Conservation (phyloP, 1,139 yeast genomes). For the Blastobotrys buckinghamii region DNA sequence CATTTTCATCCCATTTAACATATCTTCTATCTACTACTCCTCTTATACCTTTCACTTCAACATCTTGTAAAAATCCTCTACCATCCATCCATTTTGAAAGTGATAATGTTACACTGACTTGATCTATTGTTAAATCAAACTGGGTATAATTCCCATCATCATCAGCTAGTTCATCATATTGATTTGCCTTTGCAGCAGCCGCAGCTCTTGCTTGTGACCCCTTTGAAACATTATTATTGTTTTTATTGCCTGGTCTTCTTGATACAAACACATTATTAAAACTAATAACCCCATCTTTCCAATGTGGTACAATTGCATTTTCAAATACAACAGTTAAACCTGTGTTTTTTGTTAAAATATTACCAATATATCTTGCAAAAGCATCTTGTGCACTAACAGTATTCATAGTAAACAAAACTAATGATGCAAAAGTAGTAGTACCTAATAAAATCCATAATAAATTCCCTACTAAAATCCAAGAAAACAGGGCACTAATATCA, state of each 20-base stretch:
- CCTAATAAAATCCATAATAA: conserved; percentile 71
- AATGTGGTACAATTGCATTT: conserved; percentile 89
- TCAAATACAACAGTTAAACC: conserved; percentile 88
- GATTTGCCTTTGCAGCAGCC: conserved; percentile 32
- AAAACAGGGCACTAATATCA: conserved; percentile 80
- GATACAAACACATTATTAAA: conserved; percentile 84
- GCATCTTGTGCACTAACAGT: conserved; percentile 88
- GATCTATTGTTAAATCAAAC: conserved; percentile 84
- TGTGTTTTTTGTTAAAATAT: conserved; percentile 74
- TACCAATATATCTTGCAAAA: conserved; percentile 77
- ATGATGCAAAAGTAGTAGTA: conserved; percentile 83
- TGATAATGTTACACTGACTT: conserved; percentile 73
- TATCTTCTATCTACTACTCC: conserved; percentile 91
- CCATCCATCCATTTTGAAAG: conserved; percentile 88
- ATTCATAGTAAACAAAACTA: conserved; percentile 70
- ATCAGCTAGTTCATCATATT: conserved; percentile 23
- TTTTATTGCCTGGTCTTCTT: conserved; percentile 52
- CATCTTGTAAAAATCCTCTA: conserved; percentile 74
- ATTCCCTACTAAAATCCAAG: conserved; percentile 89
- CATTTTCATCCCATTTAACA: conserved; percentile 75
- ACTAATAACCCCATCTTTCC: conserved; percentile 83
- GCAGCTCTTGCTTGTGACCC: conserved; percentile 72
- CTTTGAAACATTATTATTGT: conserved; percentile 39
- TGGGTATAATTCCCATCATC: conserved; percentile 97
- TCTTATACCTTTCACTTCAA: conserved; percentile 76